Evolutionary conservation across 2,329 filamentous ascomycete genomes (phyloP), one percentile per base, ranked within the genome.

Genomic region (Dothideomycetidae sp.): DNA sequence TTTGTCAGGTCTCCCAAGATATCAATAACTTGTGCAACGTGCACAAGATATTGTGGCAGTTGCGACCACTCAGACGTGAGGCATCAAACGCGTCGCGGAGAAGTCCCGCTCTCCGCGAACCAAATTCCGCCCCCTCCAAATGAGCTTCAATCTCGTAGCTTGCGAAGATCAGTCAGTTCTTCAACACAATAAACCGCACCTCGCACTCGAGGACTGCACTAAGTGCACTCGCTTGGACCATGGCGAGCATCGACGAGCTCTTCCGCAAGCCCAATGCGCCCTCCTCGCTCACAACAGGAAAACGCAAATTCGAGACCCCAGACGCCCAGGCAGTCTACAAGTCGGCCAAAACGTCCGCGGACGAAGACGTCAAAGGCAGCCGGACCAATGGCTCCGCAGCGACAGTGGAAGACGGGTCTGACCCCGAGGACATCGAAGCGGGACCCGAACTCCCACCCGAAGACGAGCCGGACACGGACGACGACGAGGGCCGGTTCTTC

Each of bases 401-500:
- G 3, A 61, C 59, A 10, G 61, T 67, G 31, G 61, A 66, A 18
- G 68, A 70, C 26, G 42, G 43, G 40, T 15, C 47, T 44, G 37
- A 63, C 5, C 36, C 51, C 15, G 53, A 58, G 41, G 31, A 33
- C 9, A n/a, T 51, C 15, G 53, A 58, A 40, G 54, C 54, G 11
- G 56, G 55, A 3, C 56, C 55, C 1, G 48, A 51, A 14, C 47
- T 56, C 11, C 37, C 40, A 3, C 43, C 40, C 5, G 43, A 45
- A n/a, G 21, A 26, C 21, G 63, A 70, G 2, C 65, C 67, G 29
- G 59, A 64, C 56, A 62, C 59, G 10, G 81, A 88, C 47, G 86
- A 93, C 49, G 84, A 93, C 37, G 90, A 93, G 46, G 90, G 88
- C 1, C 78, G 90, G 9, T 98, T 98, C 64, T 98, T 94, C 50